Evolutionary conservation across 1,139 yeast genomes (phyloP), one percentile per base, ranked within the genome.

Genomic region (Geotrichum aggregatum): DNA sequence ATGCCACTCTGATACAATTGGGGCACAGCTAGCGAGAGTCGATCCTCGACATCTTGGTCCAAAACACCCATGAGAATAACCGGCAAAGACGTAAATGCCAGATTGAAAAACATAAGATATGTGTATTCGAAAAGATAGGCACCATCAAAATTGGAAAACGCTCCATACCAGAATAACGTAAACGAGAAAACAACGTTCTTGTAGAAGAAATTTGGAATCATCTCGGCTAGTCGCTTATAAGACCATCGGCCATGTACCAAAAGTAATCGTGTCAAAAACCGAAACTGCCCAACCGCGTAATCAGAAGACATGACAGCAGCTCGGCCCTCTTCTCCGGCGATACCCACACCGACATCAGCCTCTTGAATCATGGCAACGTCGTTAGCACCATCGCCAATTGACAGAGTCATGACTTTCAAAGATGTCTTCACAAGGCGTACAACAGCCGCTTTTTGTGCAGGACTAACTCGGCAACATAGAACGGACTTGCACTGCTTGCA

Each of bases 261-360:
- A 46, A 92, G 72, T 61, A 92, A 75, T 62, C 91, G 76, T 1
- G 87, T 79, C 64, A 92, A 70, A 66, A 79, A 92, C 63, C 97
- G 76, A 72, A 92, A 92, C 69, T 92, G 98, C 11, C 97, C 98
- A 67, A 92, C 75, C 4, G 97, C 98, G 70, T 89, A 92, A 75
- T 92, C 98, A 0, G 97, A 86, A 8, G 96, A 86, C 98, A 92
- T 92, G 14, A 86, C 98, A n/a, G 98, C 98, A 68, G 92, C 98
- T 52, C 98, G 77, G 61, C 98, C 98, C 75, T 92, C 98, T 71
- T 88, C 94, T 68, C 98, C 98, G 45, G 96, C 95, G 63, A 92
- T 91, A 71, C 98, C 98, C 45, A 92, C 95, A 60, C 98, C 98
- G 39, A 94, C 92, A 72, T 94, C 95, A 1, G 98, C 98, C 31